A percentile compares a stretch with the other conserved stretches of the same genome.
Evolutionary conservation across 768 basidiomycete species (phyloP).

Genomic region (Podaxis pistillaris): DNA sequence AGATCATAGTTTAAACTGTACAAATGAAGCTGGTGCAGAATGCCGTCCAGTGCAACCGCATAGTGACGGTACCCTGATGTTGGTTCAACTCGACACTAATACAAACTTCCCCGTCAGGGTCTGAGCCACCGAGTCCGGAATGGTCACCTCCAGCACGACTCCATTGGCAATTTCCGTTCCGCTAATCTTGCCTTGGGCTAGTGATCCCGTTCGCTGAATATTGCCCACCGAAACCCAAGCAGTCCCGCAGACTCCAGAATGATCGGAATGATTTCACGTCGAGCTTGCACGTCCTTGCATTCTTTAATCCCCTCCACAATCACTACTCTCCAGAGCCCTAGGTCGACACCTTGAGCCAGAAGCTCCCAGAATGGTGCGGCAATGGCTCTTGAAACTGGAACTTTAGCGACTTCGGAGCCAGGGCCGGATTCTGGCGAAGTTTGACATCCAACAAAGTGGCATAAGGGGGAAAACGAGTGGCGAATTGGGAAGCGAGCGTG

Average conservation of each 20-base stretch:
- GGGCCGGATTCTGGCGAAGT: not conserved
- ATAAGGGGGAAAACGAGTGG: not conserved
- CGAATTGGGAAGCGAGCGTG: constrained; percentile 1
- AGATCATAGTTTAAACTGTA: too few species aligned
- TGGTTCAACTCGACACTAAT: too few species aligned
- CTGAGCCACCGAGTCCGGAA: not conserved
- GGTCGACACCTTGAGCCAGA: not conserved
- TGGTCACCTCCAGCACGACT: not conserved
- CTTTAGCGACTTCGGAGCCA: not conserved
- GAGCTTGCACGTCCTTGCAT: not conserved
- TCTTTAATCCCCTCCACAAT: not conserved
- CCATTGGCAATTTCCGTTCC: not conserved
- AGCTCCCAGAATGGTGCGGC: not conserved
- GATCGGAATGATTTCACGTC: not conserved
- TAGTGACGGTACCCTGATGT: too few species aligned
- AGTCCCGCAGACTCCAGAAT: not conserved
- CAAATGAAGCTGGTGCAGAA: too few species aligned
- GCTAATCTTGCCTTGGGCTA: not conserved
- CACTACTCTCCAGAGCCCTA: not conserved
- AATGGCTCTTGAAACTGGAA: not conserved
- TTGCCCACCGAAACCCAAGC: not conserved
- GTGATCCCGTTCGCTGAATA: not conserved
- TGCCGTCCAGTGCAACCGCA: too few species aligned
- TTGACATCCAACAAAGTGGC: not conserved
- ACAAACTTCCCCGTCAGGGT: not conserved